Evolutionary conservation across 2,329 filamentous ascomycete genomes (phyloP).

Genomic region (Colletotrichum siamense): DNA sequence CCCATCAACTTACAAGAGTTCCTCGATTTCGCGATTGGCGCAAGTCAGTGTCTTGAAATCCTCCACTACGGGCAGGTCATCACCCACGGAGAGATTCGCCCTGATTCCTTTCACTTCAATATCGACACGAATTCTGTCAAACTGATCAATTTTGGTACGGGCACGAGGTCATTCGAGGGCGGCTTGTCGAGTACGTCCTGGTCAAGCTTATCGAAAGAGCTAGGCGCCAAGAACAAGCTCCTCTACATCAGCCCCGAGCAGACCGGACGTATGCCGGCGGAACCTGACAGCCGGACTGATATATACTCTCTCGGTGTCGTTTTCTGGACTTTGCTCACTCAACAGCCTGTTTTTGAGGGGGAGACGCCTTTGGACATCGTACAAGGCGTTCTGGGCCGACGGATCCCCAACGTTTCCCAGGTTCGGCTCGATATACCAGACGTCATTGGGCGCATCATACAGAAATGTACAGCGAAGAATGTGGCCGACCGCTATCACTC

Average conservation of each 20-base stretch:
- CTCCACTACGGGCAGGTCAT: slow-evolving; percentile 88
- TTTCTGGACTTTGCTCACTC: slow-evolving; percentile 86
- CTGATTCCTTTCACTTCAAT: slow-evolving; percentile 90
- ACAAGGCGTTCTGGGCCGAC: slow-evolving; percentile 82
- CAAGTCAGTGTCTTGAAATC: slow-evolving; percentile 84
- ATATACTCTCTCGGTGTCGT: slow-evolving; percentile 91
- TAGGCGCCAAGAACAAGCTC: slow-evolving; percentile 87
- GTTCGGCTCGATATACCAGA: slow-evolving; percentile 86
- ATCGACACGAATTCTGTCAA: slow-evolving; percentile 73
- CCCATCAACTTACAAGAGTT: slow-evolving; percentile 78
- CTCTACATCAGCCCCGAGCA: slow-evolving; percentile 94
- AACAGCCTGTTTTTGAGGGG: slow-evolving; percentile 80
- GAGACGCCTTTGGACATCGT: slow-evolving; percentile 87
- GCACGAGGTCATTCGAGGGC: slow-evolving; percentile 87
- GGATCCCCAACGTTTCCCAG: slow-evolving; percentile 77
- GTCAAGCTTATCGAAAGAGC: slow-evolving; percentile 81
- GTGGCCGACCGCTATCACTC: slow-evolving; percentile 90
- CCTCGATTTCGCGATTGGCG: slow-evolving; percentile 89
- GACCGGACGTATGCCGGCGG: slow-evolving; percentile 89
- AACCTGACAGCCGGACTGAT: slow-evolving; percentile 90
- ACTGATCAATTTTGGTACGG: slow-evolving; percentile 85
- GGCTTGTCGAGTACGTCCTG: slow-evolving; percentile 86
- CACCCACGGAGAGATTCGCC: slow-evolving; percentile 89
- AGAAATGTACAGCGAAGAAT: slow-evolving; percentile 90
- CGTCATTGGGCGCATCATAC: slow-evolving; percentile 80